Conservation (phyloP, 1,284 basidiomycete species). For the Hortiboletus rubellus region DNA sequence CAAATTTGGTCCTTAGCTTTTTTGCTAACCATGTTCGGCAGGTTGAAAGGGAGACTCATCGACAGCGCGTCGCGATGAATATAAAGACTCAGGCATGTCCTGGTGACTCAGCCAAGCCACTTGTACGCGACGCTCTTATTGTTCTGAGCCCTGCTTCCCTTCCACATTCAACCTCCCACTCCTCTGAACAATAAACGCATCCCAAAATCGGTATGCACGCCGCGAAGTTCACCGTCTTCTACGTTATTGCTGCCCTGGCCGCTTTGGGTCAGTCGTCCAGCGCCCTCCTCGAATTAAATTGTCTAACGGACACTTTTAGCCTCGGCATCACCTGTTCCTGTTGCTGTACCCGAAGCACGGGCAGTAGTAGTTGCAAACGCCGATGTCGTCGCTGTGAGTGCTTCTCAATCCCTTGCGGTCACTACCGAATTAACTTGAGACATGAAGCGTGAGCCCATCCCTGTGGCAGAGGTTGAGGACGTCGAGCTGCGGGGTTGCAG, state of each 20-base stretch:
- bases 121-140: conserved; percentile 31
- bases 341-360: conserved; percentile 10
- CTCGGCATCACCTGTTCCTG: conserved; percentile 29
- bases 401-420: neutral
- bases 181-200: conserved; percentile 31
- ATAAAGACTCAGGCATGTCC: conserved; percentile 25
- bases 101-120: conserved; percentile 20
- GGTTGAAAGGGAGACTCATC: conserved; percentile 21
- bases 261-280: conserved; percentile 22
- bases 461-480: conserved; percentile 4
- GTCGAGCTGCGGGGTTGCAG: conserved; percentile 15
- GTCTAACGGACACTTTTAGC: conserved; percentile 13
- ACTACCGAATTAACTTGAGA: conserved; percentile 6
- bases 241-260: conserved; percentile 29
- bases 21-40: conserved; percentile 26
- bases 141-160: conserved; percentile 23
- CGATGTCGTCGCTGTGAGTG: conserved; percentile 20
- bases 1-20: conserved; percentile 25
- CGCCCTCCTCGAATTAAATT: neutral
- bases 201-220: conserved; percentile 30
- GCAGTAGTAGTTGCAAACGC: neutral
- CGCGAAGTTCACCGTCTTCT: conserved; percentile 29
- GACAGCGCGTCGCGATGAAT: conserved; percentile 6
- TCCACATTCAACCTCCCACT: neutral
- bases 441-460: conserved; percentile 23